Percentiles rank a stretch among this genome's conserved stretches.
Evolutionary conservation across 225 moss, liverwort and hornwort genomes (phyloP).

Genomic region (Pseudoscleropodium purum): DNA sequence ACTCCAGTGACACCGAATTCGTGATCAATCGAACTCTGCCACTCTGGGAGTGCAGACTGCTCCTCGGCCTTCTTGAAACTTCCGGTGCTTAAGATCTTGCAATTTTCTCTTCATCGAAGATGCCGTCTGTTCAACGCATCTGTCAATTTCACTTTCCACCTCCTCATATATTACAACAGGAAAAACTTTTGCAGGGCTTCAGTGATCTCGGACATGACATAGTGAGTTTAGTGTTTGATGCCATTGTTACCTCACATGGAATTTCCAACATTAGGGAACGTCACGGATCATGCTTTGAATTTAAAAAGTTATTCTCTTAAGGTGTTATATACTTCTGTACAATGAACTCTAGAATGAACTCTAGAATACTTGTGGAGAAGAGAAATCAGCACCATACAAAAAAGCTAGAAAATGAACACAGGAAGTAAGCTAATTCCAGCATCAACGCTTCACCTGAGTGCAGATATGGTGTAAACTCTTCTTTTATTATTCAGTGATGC

Average conservation of each 20-base stretch:
- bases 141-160: neutral
- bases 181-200: neutral
- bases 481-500: too few species aligned
- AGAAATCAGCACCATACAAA: neutral
- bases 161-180: neutral
- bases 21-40: neutral
- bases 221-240: neutral
- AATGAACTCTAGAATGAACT: neutral
- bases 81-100: neutral
- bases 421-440: too few species aligned
- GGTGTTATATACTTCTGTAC: neutral
- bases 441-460: too few species aligned
- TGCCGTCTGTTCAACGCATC: neutral
- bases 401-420: too few species aligned
- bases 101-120: neutral
- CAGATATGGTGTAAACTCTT: too few species aligned
- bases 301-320: neutral
- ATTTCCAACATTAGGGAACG: neutral
- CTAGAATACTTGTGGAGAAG: neutral
- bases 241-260: neutral
- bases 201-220: neutral
- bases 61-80: neutral
- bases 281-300: neutral
- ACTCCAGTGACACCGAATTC: neutral
- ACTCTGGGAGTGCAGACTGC: too few species aligned